phyloP scores from a whole-genome alignment of 352 stramenopile genomes.

The Lagenidium sp. region DNA sequence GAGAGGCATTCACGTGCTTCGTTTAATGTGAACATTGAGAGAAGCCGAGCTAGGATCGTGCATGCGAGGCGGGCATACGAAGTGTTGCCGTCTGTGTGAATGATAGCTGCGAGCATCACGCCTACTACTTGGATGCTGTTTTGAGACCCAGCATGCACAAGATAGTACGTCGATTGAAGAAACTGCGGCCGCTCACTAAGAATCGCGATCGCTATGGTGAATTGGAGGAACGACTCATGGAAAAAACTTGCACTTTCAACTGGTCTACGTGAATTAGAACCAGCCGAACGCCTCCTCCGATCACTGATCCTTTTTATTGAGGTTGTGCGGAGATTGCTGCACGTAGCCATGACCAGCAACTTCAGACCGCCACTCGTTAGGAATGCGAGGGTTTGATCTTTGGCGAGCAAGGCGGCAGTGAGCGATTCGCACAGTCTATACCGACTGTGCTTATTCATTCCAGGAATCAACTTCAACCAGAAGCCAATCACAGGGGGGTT shows the following conservation, averaged over 20 bases:
- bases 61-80: conserved; percentile 8
- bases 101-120: conserved; percentile 10
- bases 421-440: conserved; percentile 4
- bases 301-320: background rate
- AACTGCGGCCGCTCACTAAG: conserved; percentile 11
- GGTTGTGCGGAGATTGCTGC: background rate
- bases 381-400: conserved; percentile 2
- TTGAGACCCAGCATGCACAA: conserved; percentile 9
- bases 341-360: conserved; percentile 2
- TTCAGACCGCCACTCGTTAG: conserved; percentile 1
- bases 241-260: background rate
- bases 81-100: background rate
- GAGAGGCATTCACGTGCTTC: conserved; percentile 5
- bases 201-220: conserved; percentile 2
- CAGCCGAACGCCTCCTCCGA: no score
- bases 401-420: conserved; percentile 1
- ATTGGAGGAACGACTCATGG: conserved; percentile 4
- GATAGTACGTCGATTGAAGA: conserved; percentile 13
- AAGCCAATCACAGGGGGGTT: conserved; percentile 8
- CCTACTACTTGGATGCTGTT: conserved; percentile 5
- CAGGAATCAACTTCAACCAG: conserved; percentile 5
- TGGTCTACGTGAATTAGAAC: no score
- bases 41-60: conserved; percentile 9
- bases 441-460: conserved; percentile 4
- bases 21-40: conserved; percentile 9